Conservation (phyloP, 2,329 filamentous ascomycete species). For the Talaromyces sp. region DNA sequence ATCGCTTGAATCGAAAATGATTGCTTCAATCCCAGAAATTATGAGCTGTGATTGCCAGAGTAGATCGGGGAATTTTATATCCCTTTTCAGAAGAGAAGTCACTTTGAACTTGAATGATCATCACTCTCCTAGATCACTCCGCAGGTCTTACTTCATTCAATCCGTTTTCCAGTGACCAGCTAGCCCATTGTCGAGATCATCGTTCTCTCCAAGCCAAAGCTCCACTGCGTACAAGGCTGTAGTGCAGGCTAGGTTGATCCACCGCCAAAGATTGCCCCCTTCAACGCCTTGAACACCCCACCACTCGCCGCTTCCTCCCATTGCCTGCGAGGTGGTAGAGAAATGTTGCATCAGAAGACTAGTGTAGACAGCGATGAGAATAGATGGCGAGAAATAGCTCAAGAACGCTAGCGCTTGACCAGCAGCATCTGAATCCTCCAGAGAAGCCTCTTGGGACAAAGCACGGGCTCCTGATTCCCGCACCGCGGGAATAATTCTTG, state of each 20-base stretch:
- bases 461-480: conserved; percentile 82
- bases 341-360: conserved; percentile 96
- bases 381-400: conserved; percentile 92
- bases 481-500: conserved; percentile 91
- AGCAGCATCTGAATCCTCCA: conserved; percentile 83
- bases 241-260: conserved; percentile 87
- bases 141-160: conserved; percentile 51
- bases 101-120: not conserved
- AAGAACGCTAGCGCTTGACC: conserved; percentile 79
- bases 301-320: conserved; percentile 68
- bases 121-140: not conserved
- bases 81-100: not conserved
- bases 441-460: conserved; percentile 78
- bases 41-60: not conserved
- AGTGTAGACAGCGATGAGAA: conserved; percentile 94
- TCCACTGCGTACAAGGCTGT: conserved; percentile 91
- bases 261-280: conserved; percentile 86
- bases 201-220: conserved; percentile 74
- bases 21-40: not conserved
- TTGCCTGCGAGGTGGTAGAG: conserved; percentile 64
- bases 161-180: conserved; percentile 92
- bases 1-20: not conserved
- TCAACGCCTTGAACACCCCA: conserved; percentile 85
- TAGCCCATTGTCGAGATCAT: conserved; percentile 71
- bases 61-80: not conserved